Conservation (phyloP, 345 rosid species). For the Cardamine chenopodiifolia region DNA sequence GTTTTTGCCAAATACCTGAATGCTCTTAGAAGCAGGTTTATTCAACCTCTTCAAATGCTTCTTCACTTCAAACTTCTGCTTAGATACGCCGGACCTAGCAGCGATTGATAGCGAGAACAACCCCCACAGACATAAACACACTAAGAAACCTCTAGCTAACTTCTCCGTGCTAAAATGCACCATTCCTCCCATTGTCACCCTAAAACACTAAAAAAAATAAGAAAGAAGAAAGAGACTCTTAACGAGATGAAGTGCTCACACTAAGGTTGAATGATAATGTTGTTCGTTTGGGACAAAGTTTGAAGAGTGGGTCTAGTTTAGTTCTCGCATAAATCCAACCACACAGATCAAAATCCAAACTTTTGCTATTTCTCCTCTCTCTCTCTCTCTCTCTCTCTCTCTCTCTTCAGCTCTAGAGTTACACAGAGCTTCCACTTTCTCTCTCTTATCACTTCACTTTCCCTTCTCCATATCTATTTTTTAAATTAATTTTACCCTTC, state of each 20-base stretch:
- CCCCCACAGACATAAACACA: constrained; percentile 51
- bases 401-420: background rate
- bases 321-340: constrained; percentile 40
- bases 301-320: constrained; percentile 37
- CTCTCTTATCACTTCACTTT: constrained; percentile 42
- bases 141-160: constrained; percentile 37
- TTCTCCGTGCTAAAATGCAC: constrained; percentile 46
- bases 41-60: constrained; percentile 89
- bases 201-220: background rate
- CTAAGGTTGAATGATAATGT: constrained; percentile 15
- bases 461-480: constrained; percentile 12
- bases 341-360: constrained; percentile 46
- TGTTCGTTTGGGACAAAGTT: constrained; percentile 25
- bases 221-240: constrained; percentile 20
- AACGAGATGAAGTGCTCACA: background rate
- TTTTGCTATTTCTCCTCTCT: constrained; percentile 17
- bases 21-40: constrained; percentile 80
- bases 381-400: constrained; percentile 39
- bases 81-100: constrained; percentile 63
- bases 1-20: constrained; percentile 52
- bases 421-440: constrained; percentile 35
- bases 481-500: background rate
- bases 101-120: constrained; percentile 54
- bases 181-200: constrained; percentile 41
- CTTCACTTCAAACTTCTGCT: constrained; percentile 73